Conservation (phyloP, 2,329 filamentous ascomycete species). For the Ophiostoma tasmaniense region DNA sequence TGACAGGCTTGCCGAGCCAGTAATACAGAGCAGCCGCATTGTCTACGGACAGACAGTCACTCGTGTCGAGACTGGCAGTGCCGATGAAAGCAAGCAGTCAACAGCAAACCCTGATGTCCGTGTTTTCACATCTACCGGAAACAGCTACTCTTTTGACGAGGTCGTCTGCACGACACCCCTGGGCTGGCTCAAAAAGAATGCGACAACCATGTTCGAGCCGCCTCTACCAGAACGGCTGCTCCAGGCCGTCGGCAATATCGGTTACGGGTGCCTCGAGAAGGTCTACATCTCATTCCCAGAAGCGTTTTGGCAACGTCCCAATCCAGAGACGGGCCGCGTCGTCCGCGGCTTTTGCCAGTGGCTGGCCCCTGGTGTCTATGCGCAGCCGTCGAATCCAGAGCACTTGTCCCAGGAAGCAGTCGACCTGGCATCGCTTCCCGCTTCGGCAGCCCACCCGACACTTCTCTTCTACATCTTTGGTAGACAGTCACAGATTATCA, state of each 20-base stretch:
- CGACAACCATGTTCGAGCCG: constrained; percentile 49
- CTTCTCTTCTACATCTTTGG: constrained; percentile 77
- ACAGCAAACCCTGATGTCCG: constrained; percentile 29
- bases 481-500: constrained; percentile 49
- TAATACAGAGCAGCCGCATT: constrained; percentile 46
- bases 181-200: constrained; percentile 58
- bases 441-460: constrained; percentile 59
- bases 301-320: constrained; percentile 59
- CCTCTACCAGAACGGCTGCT: constrained; percentile 48
- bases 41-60: constrained; percentile 41
- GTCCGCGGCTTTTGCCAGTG: constrained; percentile 67
- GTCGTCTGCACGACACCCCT: constrained; percentile 60
- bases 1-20: constrained; percentile 50
- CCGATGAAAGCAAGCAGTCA: constrained; percentile 15
- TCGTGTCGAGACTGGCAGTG: constrained; percentile 31
- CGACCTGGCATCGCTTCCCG: constrained; percentile 61
- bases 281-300: constrained; percentile 61
- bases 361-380: constrained; percentile 58
- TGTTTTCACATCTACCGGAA: constrained; percentile 39
- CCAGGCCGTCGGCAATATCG: constrained; percentile 54
- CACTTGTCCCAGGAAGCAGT: constrained; percentile 69
- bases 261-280: constrained; percentile 60
- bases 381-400: constrained; percentile 48
- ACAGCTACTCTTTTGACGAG: constrained; percentile 51
- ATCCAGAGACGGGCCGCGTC: constrained; percentile 31